Base-by-base conservation (phyloP, 495 filamentous ascomycete species). In the Xylaria cubensis region DNA sequence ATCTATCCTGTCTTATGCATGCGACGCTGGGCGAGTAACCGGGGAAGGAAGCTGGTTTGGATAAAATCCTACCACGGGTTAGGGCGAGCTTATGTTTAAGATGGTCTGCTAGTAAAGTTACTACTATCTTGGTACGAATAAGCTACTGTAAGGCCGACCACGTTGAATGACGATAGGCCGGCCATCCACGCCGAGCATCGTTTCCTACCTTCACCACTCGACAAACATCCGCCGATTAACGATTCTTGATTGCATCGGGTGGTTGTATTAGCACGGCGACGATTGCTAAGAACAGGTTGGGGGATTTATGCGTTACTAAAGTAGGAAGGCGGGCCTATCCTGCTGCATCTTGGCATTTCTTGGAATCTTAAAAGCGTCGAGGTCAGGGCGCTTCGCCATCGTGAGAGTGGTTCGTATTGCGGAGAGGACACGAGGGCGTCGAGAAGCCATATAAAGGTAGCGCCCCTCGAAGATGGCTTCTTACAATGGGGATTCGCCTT, bases 251-350 rank as follows among this genome's bases (percentile, higher is more conserved):
- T 56, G 65, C 32, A 21, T 53, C 7, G 50, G 36, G 17, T 19
- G 48, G 26, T 39, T 4, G 50, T 42, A 56, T 24, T 4, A 53
- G 24, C 39, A 39, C 46, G 64, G 46, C 46, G 50, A 56, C 50
- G 8, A 19, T 21, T 55, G 29, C 48, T 67, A 26, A 29, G 29
- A 55, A 67, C 65, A 56, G 41, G 21, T 61, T 69, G 39, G 26
- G n/a, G 42, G 67, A 59, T 72, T 66, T 69, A 78, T 76, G 73
- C 74, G 41, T 72, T 74, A 53, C 74, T 74, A 1, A 74, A 78
- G 55, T 72, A 75, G 76, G 76, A 78, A 78, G 74, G 74, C 74
- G 73, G 68, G 64, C 58, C 24, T 59, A 41, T 24, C 64, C 7
- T 51, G 29, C 70, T 17, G 36, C 68, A 46, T 67, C 69, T 72